These are phyloP conservation scores for Phytophthora cajani DNA, from an alignment of 352 stramenopile species.

Conservation along the genomic window DNA sequence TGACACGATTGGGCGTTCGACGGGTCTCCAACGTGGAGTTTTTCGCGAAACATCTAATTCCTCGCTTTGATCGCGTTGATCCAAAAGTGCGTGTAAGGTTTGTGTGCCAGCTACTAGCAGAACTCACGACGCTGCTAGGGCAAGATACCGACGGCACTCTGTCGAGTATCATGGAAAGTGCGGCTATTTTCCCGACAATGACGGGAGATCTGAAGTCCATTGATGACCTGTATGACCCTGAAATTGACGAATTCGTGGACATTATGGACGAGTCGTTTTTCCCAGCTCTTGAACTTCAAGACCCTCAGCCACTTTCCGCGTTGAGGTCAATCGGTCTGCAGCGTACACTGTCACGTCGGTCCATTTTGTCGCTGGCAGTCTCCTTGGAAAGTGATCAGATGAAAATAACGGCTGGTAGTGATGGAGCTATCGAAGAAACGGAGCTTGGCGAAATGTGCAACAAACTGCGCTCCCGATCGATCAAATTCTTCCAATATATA, in stretches of 20 bases:
- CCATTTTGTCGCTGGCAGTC: conserved; percentile 65
- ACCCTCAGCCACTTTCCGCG: conserved; percentile 53
- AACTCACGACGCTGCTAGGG: conserved; percentile 46
- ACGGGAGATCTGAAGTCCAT: conserved; percentile 63
- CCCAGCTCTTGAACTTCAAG: conserved; percentile 64
- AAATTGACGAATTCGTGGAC: conserved; percentile 71
- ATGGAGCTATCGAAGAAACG: conserved; percentile 11
- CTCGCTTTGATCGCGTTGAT: conserved; percentile 46
- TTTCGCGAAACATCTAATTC: conserved; percentile 58
- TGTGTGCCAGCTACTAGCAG: conserved; percentile 50
- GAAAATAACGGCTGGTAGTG: conserved; percentile 32
- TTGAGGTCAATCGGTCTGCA: conserved; percentile 76
- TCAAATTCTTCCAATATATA: conserved; percentile 74
- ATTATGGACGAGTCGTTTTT: conserved; percentile 81
- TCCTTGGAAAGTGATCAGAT: conserved; percentile 66
- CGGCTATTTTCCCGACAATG: conserved; percentile 69
- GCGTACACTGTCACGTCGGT: conserved; percentile 63
- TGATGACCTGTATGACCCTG: conserved; percentile 72
- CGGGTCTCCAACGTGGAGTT: conserved; percentile 57
- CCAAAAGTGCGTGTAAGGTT: conserved; percentile 44
- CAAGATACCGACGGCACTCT: conserved; percentile 55
- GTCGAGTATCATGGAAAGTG: conserved; percentile 47
- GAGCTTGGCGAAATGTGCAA: conserved; percentile 26
- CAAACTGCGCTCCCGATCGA: conserved; percentile 44
- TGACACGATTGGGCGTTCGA: conserved; percentile 41